Conservation (phyloP, 352 stramenopile genomes). For the Phytophthora foliorum region DNA sequence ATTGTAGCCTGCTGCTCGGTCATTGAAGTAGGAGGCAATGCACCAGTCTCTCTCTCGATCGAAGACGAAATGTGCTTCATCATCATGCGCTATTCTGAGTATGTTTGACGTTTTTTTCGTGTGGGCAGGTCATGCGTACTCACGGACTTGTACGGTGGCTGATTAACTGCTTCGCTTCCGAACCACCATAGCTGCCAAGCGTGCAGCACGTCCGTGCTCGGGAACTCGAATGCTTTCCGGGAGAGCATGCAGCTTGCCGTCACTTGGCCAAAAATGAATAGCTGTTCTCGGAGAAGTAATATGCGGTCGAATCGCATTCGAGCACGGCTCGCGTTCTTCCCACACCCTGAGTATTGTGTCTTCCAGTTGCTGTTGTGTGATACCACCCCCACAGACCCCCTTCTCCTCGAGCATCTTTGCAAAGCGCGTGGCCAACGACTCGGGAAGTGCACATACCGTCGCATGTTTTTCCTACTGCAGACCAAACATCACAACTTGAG, state of each 20-base stretch:
- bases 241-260: too few relatives aligned
- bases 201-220: too few relatives aligned
- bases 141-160: conserved; percentile 8
- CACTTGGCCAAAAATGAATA: too few relatives aligned
- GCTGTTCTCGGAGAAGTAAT: neutral
- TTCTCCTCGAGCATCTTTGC: neutral
- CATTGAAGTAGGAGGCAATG: too few relatives aligned
- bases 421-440: conserved; percentile 1
- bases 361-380: conserved; percentile 2
- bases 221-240: too few relatives aligned
- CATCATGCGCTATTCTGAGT: conserved; percentile 23
- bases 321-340: neutral
- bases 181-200: too few relatives aligned
- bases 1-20: too few relatives aligned
- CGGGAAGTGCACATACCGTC: too few relatives aligned
- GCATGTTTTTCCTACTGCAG: too few relatives aligned
- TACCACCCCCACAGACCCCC: neutral
- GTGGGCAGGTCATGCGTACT: conserved; percentile 10
- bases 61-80: conserved; percentile 8
- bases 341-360: neutral
- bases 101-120: conserved; percentile 18
- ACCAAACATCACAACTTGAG: too few relatives aligned
- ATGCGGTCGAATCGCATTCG: neutral
- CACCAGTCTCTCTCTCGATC: conserved; percentile 1
- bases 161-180: too few relatives aligned